Conservation (phyloP, 176 grass and related monocot species). For the Avena insularis region DNA sequence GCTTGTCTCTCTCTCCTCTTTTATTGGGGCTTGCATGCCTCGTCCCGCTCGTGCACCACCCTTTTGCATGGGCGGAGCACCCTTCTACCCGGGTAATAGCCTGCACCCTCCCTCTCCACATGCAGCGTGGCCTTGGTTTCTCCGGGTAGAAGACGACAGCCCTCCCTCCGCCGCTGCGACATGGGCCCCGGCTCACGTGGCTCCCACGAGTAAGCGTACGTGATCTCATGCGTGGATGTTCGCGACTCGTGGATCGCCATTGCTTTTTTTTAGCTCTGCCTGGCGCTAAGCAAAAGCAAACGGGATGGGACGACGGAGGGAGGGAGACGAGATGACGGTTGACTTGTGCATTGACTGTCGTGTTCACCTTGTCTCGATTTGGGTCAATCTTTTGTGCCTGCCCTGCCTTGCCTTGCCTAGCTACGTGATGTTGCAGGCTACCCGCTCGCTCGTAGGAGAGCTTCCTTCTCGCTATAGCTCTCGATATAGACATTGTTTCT, state of each 20-base stretch:
- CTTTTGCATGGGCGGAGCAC: constrained; percentile 65
- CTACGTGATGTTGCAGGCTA: background rate
- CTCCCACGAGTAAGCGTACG: constrained; percentile 36
- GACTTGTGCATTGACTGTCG: background rate
- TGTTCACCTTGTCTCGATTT: background rate
- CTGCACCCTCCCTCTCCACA: constrained; percentile 14
- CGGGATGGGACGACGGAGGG: background rate
- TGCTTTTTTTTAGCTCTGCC: background rate
- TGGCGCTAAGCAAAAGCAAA: background rate
- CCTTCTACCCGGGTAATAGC: constrained; percentile 64
- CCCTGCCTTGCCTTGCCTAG: too few species aligned
- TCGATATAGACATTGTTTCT: background rate
- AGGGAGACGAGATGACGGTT: background rate
- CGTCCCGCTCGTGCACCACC: constrained; percentile 48
- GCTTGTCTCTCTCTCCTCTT: constrained; percentile 60
- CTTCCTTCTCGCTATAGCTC: background rate
- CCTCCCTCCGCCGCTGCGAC: background rate
- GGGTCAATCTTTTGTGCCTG: constrained; percentile 12
- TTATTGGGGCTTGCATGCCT: constrained; percentile 62
- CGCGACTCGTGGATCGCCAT: background rate
- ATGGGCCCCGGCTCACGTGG: background rate
- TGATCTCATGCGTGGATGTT: constrained; percentile 24
- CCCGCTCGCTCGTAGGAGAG: background rate
- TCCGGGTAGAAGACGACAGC: constrained; percentile 27
- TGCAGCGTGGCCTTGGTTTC: background rate